These are phyloP conservation scores for Tolypocladium pustulatum DNA, from an alignment of 2,329 filamentous ascomycete genomes.

Conservation along the genomic window DNA sequence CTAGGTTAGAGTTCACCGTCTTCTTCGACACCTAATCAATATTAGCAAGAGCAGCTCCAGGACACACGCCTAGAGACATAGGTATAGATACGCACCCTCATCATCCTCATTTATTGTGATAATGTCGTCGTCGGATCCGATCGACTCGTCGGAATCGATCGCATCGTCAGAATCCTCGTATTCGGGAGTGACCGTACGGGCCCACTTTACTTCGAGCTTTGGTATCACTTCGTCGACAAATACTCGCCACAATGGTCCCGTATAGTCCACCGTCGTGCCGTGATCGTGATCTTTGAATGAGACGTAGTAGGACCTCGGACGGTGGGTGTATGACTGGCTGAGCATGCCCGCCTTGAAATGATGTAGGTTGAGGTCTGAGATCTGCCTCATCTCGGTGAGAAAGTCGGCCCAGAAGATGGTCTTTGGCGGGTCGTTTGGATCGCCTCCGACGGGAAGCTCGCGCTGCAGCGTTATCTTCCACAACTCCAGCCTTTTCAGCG, in stretches of 20 bases:
- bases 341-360: constrained; percentile 21
- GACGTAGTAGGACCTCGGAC: constrained; percentile 3
- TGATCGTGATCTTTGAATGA: constrained; percentile 3
- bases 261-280: constrained; percentile 12
- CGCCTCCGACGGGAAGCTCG: constrained; percentile 1
- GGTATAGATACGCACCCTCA: background rate
- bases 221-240: constrained; percentile 20
- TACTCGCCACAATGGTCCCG: constrained; percentile 23
- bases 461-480: constrained; percentile 28
- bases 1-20: background rate
- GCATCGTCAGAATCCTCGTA: constrained; percentile 7
- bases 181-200: constrained; percentile 1
- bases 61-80: background rate
- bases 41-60: background rate
- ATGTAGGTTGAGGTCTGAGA: constrained; percentile 20
- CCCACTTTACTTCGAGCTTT: constrained; percentile 6
- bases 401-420: constrained; percentile 28
- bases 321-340: constrained; percentile 13
- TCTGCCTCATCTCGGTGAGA: constrained; percentile 20
- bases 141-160: background rate
- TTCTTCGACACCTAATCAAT: background rate
- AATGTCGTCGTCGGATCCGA: background rate
- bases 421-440: background rate
- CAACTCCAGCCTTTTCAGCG: constrained; percentile 32
- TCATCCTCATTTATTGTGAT: background rate